Evolutionary conservation across 306 rosid species (phyloP).

Genomic region (Potentilla sterilis): DNA sequence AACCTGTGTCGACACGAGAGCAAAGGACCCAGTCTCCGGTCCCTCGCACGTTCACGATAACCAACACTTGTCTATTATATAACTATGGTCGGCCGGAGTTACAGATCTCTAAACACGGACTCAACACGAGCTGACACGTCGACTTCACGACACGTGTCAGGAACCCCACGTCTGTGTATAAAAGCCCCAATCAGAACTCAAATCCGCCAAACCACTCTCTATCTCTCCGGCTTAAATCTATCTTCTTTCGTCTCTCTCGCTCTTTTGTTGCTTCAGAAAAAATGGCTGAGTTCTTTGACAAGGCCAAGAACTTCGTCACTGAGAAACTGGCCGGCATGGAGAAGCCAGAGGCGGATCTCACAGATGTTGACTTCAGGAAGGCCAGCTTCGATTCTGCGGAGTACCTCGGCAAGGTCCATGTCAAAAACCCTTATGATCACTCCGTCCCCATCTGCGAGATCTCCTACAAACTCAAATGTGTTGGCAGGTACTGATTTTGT

Average conservation of each 20-base stretch:
- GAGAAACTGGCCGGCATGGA: conserved; percentile 47
- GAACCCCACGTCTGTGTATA: background rate
- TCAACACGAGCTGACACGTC: conserved; percentile 6
- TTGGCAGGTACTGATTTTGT: conserved; percentile 32
- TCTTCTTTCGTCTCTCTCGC: background rate
- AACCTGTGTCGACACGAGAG: too few relatives aligned
- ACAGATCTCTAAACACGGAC: conserved; percentile 4
- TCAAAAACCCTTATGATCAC: conserved; percentile 53
- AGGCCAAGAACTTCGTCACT: conserved; percentile 52
- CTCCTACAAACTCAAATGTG: conserved; percentile 69
- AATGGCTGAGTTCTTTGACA: conserved; percentile 55
- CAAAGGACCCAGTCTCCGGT: too few relatives aligned
- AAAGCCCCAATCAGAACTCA: background rate
- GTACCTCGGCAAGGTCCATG: conserved; percentile 56
- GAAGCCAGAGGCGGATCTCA: conserved; percentile 68
- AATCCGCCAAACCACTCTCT: too few relatives aligned
- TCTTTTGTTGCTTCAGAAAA: background rate
- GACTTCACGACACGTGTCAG: background rate
- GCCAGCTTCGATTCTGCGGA: conserved; percentile 44
- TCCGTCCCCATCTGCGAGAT: conserved; percentile 66
- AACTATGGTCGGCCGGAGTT: background rate
- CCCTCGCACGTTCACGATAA: too few relatives aligned
- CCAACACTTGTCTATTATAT: too few relatives aligned
- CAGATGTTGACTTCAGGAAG: conserved; percentile 61
- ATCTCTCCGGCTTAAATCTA: background rate